A percentile compares a stretch with the other conserved stretches of the same genome.
Evolutionary conservation across 805 yeast species (phyloP).

Genomic region (Yarrowia hollandica): DNA sequence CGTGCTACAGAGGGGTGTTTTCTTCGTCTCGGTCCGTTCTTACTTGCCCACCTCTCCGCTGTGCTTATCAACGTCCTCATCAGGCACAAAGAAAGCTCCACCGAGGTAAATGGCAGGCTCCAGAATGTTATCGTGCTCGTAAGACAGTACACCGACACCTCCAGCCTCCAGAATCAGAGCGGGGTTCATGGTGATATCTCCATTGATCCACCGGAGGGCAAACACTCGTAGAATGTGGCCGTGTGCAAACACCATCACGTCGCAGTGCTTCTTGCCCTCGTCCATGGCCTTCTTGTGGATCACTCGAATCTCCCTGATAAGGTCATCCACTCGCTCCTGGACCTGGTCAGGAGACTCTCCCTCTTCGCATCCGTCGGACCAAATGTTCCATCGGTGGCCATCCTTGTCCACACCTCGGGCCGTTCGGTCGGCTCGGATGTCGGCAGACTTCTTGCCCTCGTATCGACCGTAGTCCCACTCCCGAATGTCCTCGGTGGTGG

Average conservation of each 20-base stretch:
- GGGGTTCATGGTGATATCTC: constrained; percentile 63
- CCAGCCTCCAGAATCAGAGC: constrained; percentile 89
- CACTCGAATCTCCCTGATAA: constrained; percentile 62
- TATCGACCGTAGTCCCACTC: constrained; percentile 98
- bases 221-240: constrained; percentile 91
- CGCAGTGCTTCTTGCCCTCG: constrained; percentile 54
- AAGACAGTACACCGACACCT: constrained; percentile 88
- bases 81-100: constrained; percentile 72
- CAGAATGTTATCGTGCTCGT: constrained; percentile 77
- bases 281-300: constrained; percentile 43
- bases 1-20: too few species aligned
- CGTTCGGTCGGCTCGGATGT: constrained; percentile 63
- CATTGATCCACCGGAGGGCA: constrained; percentile 82
- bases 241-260: constrained; percentile 83
- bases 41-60: not conserved
- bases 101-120: constrained; percentile 88
- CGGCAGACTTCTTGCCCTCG: constrained; percentile 74
- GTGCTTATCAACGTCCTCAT: constrained; percentile 29
- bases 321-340: constrained; percentile 66
- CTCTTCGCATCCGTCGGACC: constrained; percentile 90
- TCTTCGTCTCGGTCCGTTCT: too few species aligned
- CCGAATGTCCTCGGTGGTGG: constrained; percentile 61
- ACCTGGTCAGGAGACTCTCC: constrained; percentile 76
- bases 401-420: constrained; percentile 54
- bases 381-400: constrained; percentile 67